A percentile compares a stretch with the other conserved stretches of the same genome.
phyloP scores from a whole-genome alignment of 352 stramenopile species.

The Phytopythium aichiense region DNA sequence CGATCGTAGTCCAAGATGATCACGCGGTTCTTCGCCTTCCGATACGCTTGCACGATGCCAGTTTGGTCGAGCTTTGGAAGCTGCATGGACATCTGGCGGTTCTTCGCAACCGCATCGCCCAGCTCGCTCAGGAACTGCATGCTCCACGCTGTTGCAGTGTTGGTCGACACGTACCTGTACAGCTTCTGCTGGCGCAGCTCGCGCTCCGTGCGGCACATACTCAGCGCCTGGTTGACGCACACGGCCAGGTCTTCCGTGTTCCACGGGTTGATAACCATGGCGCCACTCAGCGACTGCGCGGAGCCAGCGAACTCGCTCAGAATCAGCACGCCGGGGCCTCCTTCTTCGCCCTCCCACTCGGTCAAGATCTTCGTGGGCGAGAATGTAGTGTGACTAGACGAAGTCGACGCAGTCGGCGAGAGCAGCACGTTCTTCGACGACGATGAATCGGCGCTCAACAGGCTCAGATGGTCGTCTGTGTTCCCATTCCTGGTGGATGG shows the following conservation, averaged over 20 bases:
- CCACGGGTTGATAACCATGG: conserved; percentile 86
- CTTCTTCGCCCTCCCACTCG: conserved; percentile 76
- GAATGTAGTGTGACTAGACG: conserved; percentile 13
- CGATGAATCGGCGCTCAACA: not conserved
- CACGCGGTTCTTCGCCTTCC: conserved; percentile 64
- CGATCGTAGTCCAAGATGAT: conserved; percentile 90
- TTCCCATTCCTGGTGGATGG: not conserved
- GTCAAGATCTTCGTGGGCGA: conserved; percentile 55
- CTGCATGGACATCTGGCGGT: conserved; percentile 39
- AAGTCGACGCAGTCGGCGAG: conserved; percentile 20
- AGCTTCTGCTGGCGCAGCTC: conserved; percentile 89
- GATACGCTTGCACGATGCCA: conserved; percentile 62
- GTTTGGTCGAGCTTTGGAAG: conserved; percentile 59
- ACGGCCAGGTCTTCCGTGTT: conserved; percentile 83
- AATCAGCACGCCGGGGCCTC: conserved; percentile 79
- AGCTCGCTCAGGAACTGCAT: conserved; percentile 80
- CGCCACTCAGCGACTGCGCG: conserved; percentile 82
- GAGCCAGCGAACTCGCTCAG: conserved; percentile 88
- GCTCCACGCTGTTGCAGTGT: conserved; percentile 82
- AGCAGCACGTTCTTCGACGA: conserved; percentile 15
- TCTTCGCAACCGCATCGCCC: conserved; percentile 51
- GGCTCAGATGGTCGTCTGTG: not conserved
- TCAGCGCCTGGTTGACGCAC: conserved; percentile 80
- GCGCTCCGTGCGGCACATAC: conserved; percentile 77
- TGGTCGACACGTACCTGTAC: conserved; percentile 84